Base-by-base conservation (phyloP, 352 stramenopile genomes). In the Pythium plurisporium region DNA sequence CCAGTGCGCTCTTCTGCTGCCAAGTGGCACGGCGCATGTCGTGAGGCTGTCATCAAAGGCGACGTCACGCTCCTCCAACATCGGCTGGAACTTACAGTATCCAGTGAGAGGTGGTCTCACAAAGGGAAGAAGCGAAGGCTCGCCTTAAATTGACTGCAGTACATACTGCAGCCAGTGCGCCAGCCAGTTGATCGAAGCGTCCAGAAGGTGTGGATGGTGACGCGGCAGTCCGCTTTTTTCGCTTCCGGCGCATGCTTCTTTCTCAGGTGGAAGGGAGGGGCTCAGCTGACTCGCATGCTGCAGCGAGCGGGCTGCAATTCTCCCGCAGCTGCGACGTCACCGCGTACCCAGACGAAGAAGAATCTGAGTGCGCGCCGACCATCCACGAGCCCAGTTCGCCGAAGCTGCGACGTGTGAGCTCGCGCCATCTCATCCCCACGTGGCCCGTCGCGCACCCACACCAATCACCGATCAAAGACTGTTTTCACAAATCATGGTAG, bases 301-400 rank as follows among this genome's bases (percentile, higher is more conserved):
- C 6, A 23, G 38, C 38, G 38, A 23, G 38, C 15, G 38, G 38
- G 15, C 17, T 11, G 17, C 38, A 44, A 31, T 58, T 58, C 50
- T 48, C 38, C 38, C 12, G 52, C 52, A 60, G 52, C 52, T 60
- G 52, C 47, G 47, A 34, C 5, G n/a, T 10, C 29, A 20, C 20
- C 17, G 11, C 50, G 40, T 26, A 48, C 27, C 38, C 52, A 60
- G 30, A 52, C 20, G 26, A 33, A 64, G 57, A 64, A 59, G 36
- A 53, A 58, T 64, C 57, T 54, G 49, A 52, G 48, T 57, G 49
- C 57, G 55, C 55, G 30, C 47, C 41, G 49, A 49, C 57, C 44
- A 23, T 46, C 15, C 30, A 12, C 30, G 3, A 15, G 17, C 15
- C 26, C 22, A 25, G 10, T 47, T 51, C 27, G 10, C 23, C n/a